These are phyloP conservation scores for Arachis hypogaea DNA, from an alignment of 306 rosid species.

Conservation along the genomic window DNA sequence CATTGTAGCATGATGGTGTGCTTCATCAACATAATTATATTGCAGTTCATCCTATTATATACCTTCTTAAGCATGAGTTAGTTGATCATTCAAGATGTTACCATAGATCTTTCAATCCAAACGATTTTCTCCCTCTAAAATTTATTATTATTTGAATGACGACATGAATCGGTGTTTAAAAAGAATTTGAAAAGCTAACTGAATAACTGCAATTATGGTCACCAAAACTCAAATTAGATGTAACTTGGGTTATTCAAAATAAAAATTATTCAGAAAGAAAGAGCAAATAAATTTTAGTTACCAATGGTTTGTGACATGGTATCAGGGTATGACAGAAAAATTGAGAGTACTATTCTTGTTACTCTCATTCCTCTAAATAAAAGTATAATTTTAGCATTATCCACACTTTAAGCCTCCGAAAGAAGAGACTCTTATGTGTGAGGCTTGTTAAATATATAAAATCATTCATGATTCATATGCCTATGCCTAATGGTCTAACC, in stretches of 20 bases:
- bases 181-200: not conserved
- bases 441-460: no score
- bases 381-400: no score
- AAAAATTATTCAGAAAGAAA: not conserved
- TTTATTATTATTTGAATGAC: not conserved
- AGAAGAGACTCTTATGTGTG: no score
- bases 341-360: no score
- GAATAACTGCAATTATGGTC: not conserved
- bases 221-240: not conserved
- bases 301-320: no score
- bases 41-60: not conserved
- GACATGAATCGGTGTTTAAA: not conserved
- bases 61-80: not conserved
- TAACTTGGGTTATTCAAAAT: not conserved
- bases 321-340: no score
- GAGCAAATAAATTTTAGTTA: not conserved
- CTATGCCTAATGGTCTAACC: no score
- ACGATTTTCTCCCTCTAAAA: not conserved
- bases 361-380: no score
- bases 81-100: not conserved
- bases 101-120: not conserved
- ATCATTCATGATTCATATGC: no score
- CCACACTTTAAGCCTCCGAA: no score
- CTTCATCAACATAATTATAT: not conserved
- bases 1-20: no score